A percentile compares a stretch with the other conserved stretches of the same genome.
Evolutionary conservation across 352 stramenopile genomes (phyloP).

Genomic region (Saprolegnia parasitica): DNA sequence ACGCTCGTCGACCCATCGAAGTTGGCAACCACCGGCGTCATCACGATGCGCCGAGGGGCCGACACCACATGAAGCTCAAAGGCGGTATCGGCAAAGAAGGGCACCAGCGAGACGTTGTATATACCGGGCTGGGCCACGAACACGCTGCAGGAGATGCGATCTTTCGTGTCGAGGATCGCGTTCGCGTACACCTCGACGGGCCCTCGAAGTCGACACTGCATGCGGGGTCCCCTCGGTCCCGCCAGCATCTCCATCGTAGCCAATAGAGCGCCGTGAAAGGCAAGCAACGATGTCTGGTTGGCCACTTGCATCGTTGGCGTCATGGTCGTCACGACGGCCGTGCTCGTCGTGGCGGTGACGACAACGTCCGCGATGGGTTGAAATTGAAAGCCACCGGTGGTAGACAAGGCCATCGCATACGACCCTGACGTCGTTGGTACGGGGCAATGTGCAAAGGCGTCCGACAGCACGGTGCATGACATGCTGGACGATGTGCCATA

Average conservation of each 20-base stretch:
- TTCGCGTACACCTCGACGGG: not conserved
- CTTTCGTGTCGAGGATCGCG: not conserved
- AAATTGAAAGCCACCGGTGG: not conserved
- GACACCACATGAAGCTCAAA: not conserved
- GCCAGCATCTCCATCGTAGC: not conserved
- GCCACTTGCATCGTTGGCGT: not conserved
- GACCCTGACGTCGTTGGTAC: not conserved
- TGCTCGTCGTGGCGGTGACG: not conserved
- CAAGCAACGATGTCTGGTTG: not conserved
- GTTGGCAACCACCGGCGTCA: not conserved
- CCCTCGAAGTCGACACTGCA: not conserved
- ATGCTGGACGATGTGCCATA: not conserved
- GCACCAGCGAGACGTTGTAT: not conserved
- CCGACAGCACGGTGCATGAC: slow-evolving; percentile 5
- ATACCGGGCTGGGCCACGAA: not conserved
- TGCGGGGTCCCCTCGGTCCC: not conserved
- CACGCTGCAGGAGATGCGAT: not conserved
- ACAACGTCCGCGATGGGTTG: not conserved
- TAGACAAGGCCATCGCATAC: slow-evolving; percentile 6
- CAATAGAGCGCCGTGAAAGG: not conserved
- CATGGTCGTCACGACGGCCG: not conserved
- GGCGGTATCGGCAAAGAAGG: not conserved
- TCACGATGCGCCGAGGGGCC: not conserved
- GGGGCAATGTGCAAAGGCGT: not conserved
- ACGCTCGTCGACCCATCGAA: not conserved